These are phyloP conservation scores for Podila minutissima DNA, from an alignment of 192 early-diverging fungal genomes.

Conservation along the genomic window DNA sequence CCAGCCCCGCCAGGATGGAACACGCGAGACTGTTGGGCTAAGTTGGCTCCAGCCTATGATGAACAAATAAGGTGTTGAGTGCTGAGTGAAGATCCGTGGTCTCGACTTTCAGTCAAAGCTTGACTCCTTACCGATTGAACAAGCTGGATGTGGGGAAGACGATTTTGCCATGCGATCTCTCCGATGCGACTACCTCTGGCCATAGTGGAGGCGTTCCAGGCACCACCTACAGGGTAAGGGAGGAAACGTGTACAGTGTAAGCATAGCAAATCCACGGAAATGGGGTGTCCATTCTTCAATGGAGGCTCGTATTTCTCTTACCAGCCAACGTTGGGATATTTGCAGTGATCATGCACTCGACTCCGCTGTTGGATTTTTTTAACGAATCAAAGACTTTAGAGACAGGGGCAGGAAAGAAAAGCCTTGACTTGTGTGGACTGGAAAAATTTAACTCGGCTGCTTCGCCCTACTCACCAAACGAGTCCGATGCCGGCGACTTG, in stretches of 20 bases:
- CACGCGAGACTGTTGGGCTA: conserved; percentile 70
- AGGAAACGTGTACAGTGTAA: no score
- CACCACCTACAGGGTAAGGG: conserved; percentile 58
- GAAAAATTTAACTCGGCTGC: neutral
- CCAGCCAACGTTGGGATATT: conserved; percentile 60
- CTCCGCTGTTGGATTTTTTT: conserved; percentile 30
- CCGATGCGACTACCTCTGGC: conserved; percentile 59
- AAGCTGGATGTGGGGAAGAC: conserved; percentile 64
- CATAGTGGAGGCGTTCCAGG: conserved; percentile 68
- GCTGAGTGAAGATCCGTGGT: neutral
- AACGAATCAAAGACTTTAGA: neutral
- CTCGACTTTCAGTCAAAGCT: neutral
- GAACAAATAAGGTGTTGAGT: neutral
- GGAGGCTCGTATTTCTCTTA: no score
- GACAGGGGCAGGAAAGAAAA: neutral
- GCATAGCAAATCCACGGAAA: no score
- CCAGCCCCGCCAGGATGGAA: conserved; percentile 71
- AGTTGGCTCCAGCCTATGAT: conserved; percentile 70
- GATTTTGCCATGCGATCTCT: conserved; percentile 64
- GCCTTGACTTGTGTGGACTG: no score
- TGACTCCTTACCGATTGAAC: conserved; percentile 61
- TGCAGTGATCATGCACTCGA: conserved; percentile 66
- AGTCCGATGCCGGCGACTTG: conserved; percentile 70
- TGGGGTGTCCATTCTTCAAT: no score
- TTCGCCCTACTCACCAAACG: conserved; percentile 55